Conservation (phyloP, 225 moss, liverwort and hornwort genomes). For the Asterella californica region DNA sequence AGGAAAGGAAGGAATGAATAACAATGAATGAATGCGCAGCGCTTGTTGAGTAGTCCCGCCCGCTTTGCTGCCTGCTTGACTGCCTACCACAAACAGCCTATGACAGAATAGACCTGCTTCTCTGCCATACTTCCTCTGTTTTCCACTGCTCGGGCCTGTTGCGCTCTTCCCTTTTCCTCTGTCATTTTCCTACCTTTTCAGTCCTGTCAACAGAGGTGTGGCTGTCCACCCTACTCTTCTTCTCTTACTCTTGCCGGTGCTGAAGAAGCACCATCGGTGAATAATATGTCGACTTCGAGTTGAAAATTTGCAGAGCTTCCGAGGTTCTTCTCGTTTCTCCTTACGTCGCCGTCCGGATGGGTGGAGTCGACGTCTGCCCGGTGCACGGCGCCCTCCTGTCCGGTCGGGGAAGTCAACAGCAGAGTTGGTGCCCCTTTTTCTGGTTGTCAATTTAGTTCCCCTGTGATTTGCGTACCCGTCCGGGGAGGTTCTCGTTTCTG, state of each 20-base stretch:
- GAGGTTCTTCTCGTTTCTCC: neutral
- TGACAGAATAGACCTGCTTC: neutral
- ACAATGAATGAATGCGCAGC: neutral
- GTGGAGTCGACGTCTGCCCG: neutral
- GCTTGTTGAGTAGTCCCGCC: neutral
- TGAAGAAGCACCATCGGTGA: neutral
- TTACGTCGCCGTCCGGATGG: conserved; percentile 13
- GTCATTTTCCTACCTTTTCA: neutral
- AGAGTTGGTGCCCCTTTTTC: neutral
- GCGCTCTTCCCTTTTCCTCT: neutral
- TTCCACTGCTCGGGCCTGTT: neutral
- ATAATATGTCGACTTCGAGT: neutral
- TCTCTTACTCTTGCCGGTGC: neutral
- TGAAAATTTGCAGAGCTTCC: conserved; percentile 11
- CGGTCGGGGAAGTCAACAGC: neutral
- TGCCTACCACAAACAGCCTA: neutral
- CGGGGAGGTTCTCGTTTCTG: neutral
- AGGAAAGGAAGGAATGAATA: neutral
- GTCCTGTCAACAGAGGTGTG: neutral
- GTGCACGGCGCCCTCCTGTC: neutral
- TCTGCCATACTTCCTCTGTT: neutral
- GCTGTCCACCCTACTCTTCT: neutral
- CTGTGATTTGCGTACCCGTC: neutral
- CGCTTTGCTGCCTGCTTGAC: neutral
- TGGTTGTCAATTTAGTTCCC: conserved; percentile 5